Evolutionary conservation across 2,329 filamentous ascomycete species (phyloP).

Genomic region (Alternaria infectoria): DNA sequence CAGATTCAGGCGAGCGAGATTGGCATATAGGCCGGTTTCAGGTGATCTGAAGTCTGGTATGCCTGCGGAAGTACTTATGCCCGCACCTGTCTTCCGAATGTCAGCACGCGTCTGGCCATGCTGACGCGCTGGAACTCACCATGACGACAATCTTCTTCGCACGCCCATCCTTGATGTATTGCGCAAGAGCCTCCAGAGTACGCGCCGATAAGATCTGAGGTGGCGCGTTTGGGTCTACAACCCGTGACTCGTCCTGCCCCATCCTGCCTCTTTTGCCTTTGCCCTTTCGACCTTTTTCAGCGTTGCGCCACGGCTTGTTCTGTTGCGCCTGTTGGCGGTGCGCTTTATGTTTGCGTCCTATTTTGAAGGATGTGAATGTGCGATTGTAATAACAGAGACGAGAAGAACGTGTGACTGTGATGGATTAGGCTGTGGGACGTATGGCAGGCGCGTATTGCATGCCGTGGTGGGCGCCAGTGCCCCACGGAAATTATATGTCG

Average conservation of each 20-base stretch:
- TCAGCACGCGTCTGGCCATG: conserved; percentile 2
- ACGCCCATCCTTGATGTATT: conserved; percentile 74
- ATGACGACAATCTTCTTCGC: conserved; percentile 80
- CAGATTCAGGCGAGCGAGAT: conserved; percentile 83
- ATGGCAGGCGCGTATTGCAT: background rate
- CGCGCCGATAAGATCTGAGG: conserved; percentile 72
- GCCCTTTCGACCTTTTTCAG: conserved; percentile 35
- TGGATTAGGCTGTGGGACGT: conserved; percentile 4
- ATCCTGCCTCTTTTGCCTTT: conserved; percentile 62
- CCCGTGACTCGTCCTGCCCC: conserved; percentile 82
- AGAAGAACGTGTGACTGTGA: background rate
- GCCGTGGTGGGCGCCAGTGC: background rate
- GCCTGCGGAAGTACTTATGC: conserved; percentile 75
- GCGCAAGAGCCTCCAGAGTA: conserved; percentile 76
- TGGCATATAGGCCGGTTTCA: conserved; percentile 91
- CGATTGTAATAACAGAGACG: background rate
- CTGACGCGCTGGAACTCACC: conserved; percentile 50
- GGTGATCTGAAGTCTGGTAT: conserved; percentile 96
- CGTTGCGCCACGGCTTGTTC: conserved; percentile 39
- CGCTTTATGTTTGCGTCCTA: conserved; percentile 59
- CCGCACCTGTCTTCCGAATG: conserved; percentile 73
- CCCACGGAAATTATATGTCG: conserved; percentile 12
- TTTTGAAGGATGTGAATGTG: conserved; percentile 39
- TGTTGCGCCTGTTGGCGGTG: conserved; percentile 48
- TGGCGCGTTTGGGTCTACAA: conserved; percentile 70